Evolutionary conservation across 768 basidiomycete genomes (phyloP).

Genomic region (Sarcodon aspratus): DNA sequence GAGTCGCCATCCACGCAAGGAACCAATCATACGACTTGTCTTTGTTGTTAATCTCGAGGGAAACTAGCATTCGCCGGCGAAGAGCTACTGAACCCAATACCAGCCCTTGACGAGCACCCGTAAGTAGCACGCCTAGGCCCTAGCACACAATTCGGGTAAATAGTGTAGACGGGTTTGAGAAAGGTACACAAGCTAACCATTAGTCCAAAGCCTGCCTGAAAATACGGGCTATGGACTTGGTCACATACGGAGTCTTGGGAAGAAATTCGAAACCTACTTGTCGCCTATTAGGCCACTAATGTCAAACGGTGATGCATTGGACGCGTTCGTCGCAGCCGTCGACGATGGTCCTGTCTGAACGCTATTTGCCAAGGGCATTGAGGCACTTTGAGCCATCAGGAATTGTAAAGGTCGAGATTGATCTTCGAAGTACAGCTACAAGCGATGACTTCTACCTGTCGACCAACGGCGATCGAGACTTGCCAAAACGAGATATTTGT

Average conservation of each 20-base stretch:
- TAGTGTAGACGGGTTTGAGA: background rate
- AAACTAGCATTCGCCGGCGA: constrained; percentile 84
- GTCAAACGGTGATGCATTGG: constrained; percentile 10
- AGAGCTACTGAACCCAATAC: constrained; percentile 63
- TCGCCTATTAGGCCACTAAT: constrained; percentile 32
- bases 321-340: too few species aligned
- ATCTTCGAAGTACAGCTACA: too few species aligned
- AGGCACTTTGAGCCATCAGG: too few species aligned
- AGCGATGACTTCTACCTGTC: too few species aligned
- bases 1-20: constrained; percentile 87
- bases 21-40: constrained; percentile 97
- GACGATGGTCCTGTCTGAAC: too few species aligned
- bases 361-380: too few species aligned
- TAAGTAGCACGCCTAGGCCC: constrained; percentile 86
- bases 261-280: constrained; percentile 40
- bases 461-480: too few species aligned
- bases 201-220: constrained; percentile 95
- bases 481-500: too few species aligned
- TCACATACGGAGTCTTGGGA: background rate
- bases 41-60: constrained; percentile 92
- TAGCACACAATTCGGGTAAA: constrained; percentile 18
- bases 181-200: constrained; percentile 47
- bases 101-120: constrained; percentile 58
- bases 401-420: too few species aligned
- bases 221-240: constrained; percentile 64